Base-by-base conservation (phyloP, 441 rosid species). In the Bocquillonia castaneifolia region DNA sequence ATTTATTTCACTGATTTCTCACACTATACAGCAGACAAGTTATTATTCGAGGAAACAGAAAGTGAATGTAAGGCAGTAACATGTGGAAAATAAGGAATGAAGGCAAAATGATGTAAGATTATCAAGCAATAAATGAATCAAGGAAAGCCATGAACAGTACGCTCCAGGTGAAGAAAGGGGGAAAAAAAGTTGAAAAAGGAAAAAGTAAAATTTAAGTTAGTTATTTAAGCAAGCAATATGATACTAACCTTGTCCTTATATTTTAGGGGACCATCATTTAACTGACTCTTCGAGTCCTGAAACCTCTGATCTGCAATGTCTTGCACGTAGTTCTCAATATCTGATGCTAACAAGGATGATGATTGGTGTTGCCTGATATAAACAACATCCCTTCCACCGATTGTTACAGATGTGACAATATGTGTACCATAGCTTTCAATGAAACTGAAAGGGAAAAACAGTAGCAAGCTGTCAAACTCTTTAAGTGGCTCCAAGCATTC, bases 361-460 rank as follows among this genome's bases (percentile, higher is more conserved):
- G 87, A 78, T 34, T 77, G 85, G 69, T 86, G 94, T 50, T 86
- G 91, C 80, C 83, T 81, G 68, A 88, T 76, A 51, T 85, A 86
- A 64, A 85, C 80, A 61, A 82, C 83, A 82, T 88, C 94, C 72
- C 85, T 82, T 61, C 94, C 92, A 55, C 94, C 94, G 65, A 88
- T 76, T 31, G 91, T 81, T 59, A 81, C 84, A 31, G 91, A 88
- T 58, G 90, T 82, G 57, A 88, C 82, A 58, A 86, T 75, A 76
- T 86, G 91, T 10, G 91, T 86, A 68, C 91, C 91, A 64, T 78
- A 85, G 69, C 81, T 82, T 79, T 88, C 87, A 68, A 86, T 86
- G 73, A 88, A 88, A 54, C 89, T 88, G 83, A 57, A 55, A 80
- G 63, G 65, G 37, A 40, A 50, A 70, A 57, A n/a, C 37, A 64